Conservation (phyloP, 2,329 filamentous ascomycete genomes). For the Macrophomina phaseolina region DNA sequence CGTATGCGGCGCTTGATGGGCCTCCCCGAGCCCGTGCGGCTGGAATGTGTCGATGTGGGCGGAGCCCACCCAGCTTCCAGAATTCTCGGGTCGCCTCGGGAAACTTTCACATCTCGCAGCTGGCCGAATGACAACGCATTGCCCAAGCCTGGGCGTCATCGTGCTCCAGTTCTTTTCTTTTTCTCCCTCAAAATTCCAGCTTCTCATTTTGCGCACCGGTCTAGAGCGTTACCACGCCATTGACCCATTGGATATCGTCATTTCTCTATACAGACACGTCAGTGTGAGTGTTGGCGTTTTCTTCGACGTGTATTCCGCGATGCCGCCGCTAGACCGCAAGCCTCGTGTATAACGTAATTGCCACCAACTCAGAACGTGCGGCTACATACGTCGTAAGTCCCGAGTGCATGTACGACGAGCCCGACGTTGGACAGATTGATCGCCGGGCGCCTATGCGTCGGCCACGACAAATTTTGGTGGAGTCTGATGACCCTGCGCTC, state of each 20-base stretch:
- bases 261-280: slow-evolving; percentile 14
- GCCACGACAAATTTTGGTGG: slow-evolving; percentile 19
- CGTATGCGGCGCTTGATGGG: slow-evolving; percentile 8
- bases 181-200: not conserved
- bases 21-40: slow-evolving; percentile 15
- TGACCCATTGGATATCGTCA: slow-evolving; percentile 15
- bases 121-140: slow-evolving; percentile 10
- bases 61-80: slow-evolving; percentile 6
- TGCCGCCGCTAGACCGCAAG: not conserved
- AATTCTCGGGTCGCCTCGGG: slow-evolving; percentile 19
- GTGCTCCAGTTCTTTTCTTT: slow-evolving; percentile 17
- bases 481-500: slow-evolving; percentile 14
- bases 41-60: slow-evolving; percentile 10
- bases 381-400: not conserved
- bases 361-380: slow-evolving; percentile 6
- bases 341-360: slow-evolving; percentile 13
- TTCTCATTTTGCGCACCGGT: not conserved
- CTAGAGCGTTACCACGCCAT: not conserved
- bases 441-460: slow-evolving; percentile 2
- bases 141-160: slow-evolving; percentile 5
- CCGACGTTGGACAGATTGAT: slow-evolving; percentile 22
- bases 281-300: slow-evolving; percentile 7
- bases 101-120: not conserved
- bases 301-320: not conserved
- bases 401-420: slow-evolving; percentile 1